Base-by-base conservation (phyloP, 768 basidiomycete species). In the Russula sp. region DNA sequence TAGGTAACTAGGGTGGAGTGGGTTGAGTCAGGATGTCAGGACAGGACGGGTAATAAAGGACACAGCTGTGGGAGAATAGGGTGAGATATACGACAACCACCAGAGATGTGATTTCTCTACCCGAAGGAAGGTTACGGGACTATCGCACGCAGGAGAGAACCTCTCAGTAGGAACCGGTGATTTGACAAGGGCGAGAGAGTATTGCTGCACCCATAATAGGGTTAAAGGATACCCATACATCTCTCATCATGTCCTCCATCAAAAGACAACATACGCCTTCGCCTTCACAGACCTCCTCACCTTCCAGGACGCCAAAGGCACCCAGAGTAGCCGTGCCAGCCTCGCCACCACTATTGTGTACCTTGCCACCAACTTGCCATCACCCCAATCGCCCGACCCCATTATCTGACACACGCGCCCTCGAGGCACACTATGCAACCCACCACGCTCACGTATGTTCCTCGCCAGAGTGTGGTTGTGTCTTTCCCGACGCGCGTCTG, bases 371-470 rank as follows among this genome's bases (percentile, higher is more conserved):
- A 20, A 94, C 91, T 48, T 95, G 93, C 73, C 83, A 86, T 61
- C 78, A 74, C 13, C 79, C 76, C 64, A 73, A 76, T 67, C 75
- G 71, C 1, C 82, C 89, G 0, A 90, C 89, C 1, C 76, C 78
- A n/a, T 79, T 94, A 49, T 76, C 79, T 2, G 80, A 81, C 68
- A 80, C 84, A 50, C 80, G 79, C 45, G 91, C 91, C 65, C 80
- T 94, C 8, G 91, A 94, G 70, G 73, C 81, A 48, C 93, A 94
- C 75, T 94, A 94, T 71, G 87, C 87, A 39, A 88, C 79, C 18
- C 90, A 87, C 70, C 90, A 92, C 70, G 87, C 90, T 0, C 89
- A 91, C 72, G 88, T 94, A 1, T 91, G 91, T 68, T 88, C 85
- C 68, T 77, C 82, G 61, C 71, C 72, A 10, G 80, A 80, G 3